phyloP scores from a whole-genome alignment of 371 early-diverging fungal species.

The Quaeritorhiza haematococci region DNA sequence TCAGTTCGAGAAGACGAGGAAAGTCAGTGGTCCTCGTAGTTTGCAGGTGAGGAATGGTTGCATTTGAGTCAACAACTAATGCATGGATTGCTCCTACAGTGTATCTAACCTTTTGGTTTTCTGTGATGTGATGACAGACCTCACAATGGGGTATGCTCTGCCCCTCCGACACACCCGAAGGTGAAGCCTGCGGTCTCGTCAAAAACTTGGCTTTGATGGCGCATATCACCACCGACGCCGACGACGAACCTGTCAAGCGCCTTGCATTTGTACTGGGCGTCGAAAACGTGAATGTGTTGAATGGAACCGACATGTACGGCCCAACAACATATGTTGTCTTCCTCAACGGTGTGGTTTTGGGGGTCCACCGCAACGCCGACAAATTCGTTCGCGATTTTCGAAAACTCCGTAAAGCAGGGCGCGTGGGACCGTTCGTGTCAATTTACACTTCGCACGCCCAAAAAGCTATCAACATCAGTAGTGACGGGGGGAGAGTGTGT shows the following conservation, averaged over 20 bases:
- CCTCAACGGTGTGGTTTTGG: constrained; percentile 89
- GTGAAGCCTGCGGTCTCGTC: constrained; percentile 99
- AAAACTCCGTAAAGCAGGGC: constrained; percentile 77
- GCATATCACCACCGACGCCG: constrained; percentile 97
- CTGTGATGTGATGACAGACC: constrained; percentile 47
- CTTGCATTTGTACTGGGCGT: constrained; percentile 80
- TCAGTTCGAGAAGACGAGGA: constrained; percentile 99
- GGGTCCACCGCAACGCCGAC: constrained; percentile 74
- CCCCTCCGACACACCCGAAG: constrained; percentile 99
- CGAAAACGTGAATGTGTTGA: constrained; percentile 80
- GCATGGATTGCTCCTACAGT: not conserved
- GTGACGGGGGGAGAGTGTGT: constrained; percentile 98
- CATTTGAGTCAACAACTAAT: too few relatives aligned
- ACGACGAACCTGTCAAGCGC: constrained; percentile 70
- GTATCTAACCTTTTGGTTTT: constrained; percentile 3
- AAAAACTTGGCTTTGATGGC: constrained; percentile 99
- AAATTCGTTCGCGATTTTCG: constrained; percentile 82
- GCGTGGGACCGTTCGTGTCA: constrained; percentile 87
- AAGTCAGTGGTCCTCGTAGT: constrained; percentile 98
- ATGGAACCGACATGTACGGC: constrained; percentile 78
- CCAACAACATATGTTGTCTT: constrained; percentile 75
- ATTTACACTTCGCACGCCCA: constrained; percentile 86
- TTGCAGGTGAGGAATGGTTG: constrained; percentile 72
- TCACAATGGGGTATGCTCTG: constrained; percentile 99
- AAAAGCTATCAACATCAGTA: constrained; percentile 84